A percentile compares a stretch with the other conserved stretches of the same genome.
These are phyloP conservation scores for Maudiozyma serrabonitensis DNA, from an alignment of 805 yeast species.

Conservation along the genomic window DNA sequence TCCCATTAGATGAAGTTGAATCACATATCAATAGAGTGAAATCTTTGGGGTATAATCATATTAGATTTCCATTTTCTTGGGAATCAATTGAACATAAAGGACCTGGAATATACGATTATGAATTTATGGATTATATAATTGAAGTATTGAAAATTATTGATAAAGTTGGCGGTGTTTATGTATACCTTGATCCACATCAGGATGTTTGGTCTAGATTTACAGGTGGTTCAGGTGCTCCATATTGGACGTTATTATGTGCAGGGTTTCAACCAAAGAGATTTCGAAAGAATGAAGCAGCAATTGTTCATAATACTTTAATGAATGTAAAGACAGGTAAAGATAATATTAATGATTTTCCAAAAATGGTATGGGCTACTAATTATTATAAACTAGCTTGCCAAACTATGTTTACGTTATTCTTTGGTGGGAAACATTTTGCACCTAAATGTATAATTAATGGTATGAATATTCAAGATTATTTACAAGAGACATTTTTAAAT, in stretches of 20 bases:
- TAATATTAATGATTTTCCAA: conserved; percentile 41
- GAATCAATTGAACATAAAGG: conserved; percentile 87
- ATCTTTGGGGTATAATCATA: conserved; percentile 71
- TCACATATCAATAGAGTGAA: conserved; percentile 61
- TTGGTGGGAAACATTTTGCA: conserved; percentile 66
- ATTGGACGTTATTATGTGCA: conserved; percentile 87
- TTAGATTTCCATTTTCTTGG: conserved; percentile 78
- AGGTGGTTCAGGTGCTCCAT: conserved; percentile 91
- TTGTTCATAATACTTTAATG: conserved; percentile 51
- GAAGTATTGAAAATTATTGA: conserved; percentile 49
- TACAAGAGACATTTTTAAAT: conserved; percentile 53
- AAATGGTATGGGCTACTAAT: conserved; percentile 91
- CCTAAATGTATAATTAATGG: conserved; percentile 69
- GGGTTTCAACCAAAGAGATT: conserved; percentile 78
- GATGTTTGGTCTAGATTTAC: conserved; percentile 86
- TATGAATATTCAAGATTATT: conserved; percentile 64
- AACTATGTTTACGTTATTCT: conserved; percentile 80
- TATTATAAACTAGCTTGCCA: conserved; percentile 65
- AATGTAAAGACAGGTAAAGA: conserved; percentile 34
- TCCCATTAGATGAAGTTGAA: conserved; percentile 63
- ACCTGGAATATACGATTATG: conserved; percentile 74
- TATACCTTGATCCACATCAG: conserved; percentile 83
- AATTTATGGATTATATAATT: conserved; percentile 60
- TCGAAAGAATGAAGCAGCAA: conserved; percentile 64
- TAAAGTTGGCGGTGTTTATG: conserved; percentile 62